These are phyloP conservation scores for Kwoniella dejecticola DNA, from an alignment of 768 basidiomycete species.

Conservation along the genomic window DNA sequence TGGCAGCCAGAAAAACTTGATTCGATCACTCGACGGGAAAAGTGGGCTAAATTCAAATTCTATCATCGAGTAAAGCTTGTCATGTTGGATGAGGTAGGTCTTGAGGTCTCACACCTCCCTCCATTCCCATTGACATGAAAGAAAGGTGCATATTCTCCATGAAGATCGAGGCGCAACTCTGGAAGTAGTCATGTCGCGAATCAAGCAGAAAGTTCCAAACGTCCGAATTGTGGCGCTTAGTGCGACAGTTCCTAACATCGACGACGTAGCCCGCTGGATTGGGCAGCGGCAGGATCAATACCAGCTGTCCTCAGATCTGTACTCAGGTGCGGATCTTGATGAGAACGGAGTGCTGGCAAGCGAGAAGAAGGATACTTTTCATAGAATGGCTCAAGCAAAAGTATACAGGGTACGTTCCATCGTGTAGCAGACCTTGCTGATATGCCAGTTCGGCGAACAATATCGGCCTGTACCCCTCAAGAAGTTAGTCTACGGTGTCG, in stretches of 20 bases:
- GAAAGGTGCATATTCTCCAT: slow-evolving; percentile 87
- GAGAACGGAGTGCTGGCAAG: background rate
- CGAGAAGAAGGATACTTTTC: slow-evolving; percentile 1
- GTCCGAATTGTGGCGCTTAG: slow-evolving; percentile 87
- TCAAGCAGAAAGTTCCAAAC: slow-evolving; percentile 71
- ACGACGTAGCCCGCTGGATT: slow-evolving; percentile 88
- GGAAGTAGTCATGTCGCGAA: slow-evolving; percentile 91
- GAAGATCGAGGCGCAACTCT: slow-evolving; percentile 88
- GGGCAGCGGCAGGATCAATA: slow-evolving; percentile 53
- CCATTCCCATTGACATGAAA: background rate
- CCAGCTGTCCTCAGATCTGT: slow-evolving; percentile 20
- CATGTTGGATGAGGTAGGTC: slow-evolving; percentile 81
- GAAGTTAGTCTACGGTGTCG: slow-evolving; percentile 71
- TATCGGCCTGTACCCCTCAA: slow-evolving; percentile 82
- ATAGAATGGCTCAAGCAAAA: slow-evolving; percentile 59
- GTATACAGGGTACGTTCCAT: slow-evolving; percentile 66
- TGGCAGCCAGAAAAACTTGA: slow-evolving; percentile 90
- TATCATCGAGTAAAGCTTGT: slow-evolving; percentile 74
- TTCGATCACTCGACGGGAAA: slow-evolving; percentile 69
- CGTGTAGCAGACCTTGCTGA: no score
- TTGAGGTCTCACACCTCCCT: background rate
- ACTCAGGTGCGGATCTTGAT: slow-evolving; percentile 38
- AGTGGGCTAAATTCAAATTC: slow-evolving; percentile 68
- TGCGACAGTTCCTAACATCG: slow-evolving; percentile 87
- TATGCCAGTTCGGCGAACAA: slow-evolving; percentile 80